Conservation (phyloP, 1,284 basidiomycete genomes). For the Spongispora temasekensis region DNA sequence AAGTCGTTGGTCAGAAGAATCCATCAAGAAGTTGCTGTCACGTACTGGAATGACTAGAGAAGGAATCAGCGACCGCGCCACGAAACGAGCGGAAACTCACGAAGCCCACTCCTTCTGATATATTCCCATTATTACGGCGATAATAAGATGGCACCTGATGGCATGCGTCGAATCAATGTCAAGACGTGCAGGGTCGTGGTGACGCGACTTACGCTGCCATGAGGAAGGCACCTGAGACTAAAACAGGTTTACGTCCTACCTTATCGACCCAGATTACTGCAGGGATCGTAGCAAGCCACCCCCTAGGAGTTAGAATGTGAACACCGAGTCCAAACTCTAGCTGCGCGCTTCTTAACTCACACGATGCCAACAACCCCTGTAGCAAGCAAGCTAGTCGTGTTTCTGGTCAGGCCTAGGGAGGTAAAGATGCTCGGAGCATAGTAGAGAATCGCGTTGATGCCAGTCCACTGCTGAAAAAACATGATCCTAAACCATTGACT, state of each 20-base stretch:
- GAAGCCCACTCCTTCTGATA: constrained; percentile 52
- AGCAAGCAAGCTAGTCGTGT: constrained; percentile 53
- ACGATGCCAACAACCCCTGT: constrained; percentile 66
- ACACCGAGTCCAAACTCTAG: too few relatives aligned
- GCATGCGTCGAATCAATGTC: constrained; percentile 2
- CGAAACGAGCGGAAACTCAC: constrained; percentile 35
- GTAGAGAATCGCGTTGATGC: constrained; percentile 65
- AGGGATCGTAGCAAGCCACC: constrained; percentile 75
- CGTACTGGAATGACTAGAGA: constrained; percentile 10
- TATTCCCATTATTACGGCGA: constrained; percentile 59
- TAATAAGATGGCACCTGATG: constrained; percentile 60
- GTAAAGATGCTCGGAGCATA: constrained; percentile 51
- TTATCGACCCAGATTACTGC: constrained; percentile 74
- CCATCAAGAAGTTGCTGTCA: too few relatives aligned
- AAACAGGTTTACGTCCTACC: constrained; percentile 66
- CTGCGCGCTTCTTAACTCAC: too few relatives aligned
- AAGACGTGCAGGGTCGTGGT: background rate
- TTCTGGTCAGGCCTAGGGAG: constrained; percentile 54
- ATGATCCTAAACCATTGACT: too few relatives aligned
- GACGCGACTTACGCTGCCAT: constrained; percentile 58
- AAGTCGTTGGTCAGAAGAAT: constrained; percentile 5
- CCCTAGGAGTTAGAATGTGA: constrained; percentile 40
- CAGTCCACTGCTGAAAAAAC: constrained; percentile 61
- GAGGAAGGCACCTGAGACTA: constrained; percentile 69
- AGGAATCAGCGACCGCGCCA: background rate